Conservation (phyloP, 257 asterid genomes). For the Anisodus acutangulus region DNA sequence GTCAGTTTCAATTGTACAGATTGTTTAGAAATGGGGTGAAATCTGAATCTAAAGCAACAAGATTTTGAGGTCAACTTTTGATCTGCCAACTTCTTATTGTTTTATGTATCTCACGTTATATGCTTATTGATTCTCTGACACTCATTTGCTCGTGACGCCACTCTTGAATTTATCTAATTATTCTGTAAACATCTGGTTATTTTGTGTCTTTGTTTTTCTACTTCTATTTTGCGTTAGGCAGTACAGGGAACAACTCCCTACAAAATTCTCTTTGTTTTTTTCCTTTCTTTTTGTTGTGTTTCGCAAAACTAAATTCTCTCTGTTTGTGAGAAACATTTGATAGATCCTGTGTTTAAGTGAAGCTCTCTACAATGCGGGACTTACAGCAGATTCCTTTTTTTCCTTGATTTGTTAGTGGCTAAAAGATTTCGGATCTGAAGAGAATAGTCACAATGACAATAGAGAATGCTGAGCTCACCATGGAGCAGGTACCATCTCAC, state of each 20-base stretch:
- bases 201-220: no score
- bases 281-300: background rate
- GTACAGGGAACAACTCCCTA: no score
- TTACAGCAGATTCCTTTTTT: background rate
- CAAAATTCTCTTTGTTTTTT: no score
- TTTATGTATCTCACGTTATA: background rate
- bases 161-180: background rate
- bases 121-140: background rate
- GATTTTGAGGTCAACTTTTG: background rate
- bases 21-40: background rate
- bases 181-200: background rate
- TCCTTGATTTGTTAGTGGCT: background rate
- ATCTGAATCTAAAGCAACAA: background rate
- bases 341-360: background rate
- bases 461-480: conserved; percentile 62
- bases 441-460: conserved; percentile 37
- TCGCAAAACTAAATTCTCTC: background rate
- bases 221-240: no score
- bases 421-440: conserved; percentile 40
- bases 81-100: background rate
- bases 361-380: background rate
- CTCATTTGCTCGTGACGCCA: background rate
- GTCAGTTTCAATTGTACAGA: background rate
- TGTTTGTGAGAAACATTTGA: background rate
- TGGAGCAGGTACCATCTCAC: conserved; percentile 51